phyloP scores from a whole-genome alignment of 2,329 filamentous ascomycete species.

The Cryphonectria carpinicola region DNA sequence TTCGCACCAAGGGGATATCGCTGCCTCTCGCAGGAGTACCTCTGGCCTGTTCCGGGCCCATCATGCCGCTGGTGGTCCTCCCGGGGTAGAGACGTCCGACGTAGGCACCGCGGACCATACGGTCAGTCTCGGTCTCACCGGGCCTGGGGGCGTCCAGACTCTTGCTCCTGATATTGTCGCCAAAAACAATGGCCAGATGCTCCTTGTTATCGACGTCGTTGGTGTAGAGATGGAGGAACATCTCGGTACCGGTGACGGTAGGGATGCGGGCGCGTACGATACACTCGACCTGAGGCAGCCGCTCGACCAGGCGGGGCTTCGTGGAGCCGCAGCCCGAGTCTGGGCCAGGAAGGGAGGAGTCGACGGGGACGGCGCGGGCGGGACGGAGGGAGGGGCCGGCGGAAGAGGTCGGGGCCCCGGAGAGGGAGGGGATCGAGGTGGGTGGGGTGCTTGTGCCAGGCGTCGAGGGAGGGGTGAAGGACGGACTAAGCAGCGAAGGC shows the following conservation, averaged over 20 bases:
- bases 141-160: slow-evolving; percentile 71
- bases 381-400: slow-evolving; percentile 32
- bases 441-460: slow-evolving; percentile 61
- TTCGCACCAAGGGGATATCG: slow-evolving; percentile 74
- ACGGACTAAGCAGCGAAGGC: slow-evolving; percentile 81
- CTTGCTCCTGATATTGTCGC: slow-evolving; percentile 76
- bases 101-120: slow-evolving; percentile 95
- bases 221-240: slow-evolving; percentile 94
- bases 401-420: slow-evolving; percentile 27
- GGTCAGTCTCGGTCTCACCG: slow-evolving; percentile 83
- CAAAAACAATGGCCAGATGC: slow-evolving; percentile 96
- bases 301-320: slow-evolving; percentile 72
- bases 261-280: slow-evolving; percentile 94
- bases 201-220: slow-evolving; percentile 95
- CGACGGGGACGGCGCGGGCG: slow-evolving; percentile 61
- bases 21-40: neutral
- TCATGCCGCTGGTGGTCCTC: slow-evolving; percentile 73
- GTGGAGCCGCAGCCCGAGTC: slow-evolving; percentile 59
- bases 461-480: slow-evolving; percentile 75
- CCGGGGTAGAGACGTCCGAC: slow-evolving; percentile 86
- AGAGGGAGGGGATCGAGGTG: slow-evolving; percentile 35
- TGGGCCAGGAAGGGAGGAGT: slow-evolving; percentile 54
- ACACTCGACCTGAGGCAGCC: slow-evolving; percentile 85
- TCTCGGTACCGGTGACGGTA: slow-evolving; percentile 87
- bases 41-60: slow-evolving; percentile 34